Evolutionary conservation across 208 protist genomes (phyloP), one percentile per base, ranked within the genome.

Genomic region (Acanthamoeba polyphaga): DNA sequence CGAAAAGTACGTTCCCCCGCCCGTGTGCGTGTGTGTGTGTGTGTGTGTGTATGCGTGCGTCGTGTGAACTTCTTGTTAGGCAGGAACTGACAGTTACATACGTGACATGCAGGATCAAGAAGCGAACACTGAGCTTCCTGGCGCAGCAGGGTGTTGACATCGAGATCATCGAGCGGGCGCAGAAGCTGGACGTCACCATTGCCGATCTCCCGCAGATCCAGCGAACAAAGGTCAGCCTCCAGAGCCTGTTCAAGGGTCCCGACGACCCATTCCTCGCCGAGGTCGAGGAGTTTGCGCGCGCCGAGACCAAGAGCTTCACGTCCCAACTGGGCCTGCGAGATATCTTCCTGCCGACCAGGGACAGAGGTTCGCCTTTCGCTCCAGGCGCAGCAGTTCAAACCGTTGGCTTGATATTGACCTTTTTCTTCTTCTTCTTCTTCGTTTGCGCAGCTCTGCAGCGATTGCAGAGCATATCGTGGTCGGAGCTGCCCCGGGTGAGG

Each of bases 61-160:
- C n/a, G 60, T 10, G 55, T 60, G 55, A 2, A 60, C 3, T 49
- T 1, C 43, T 49, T 49, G 43, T 49, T 49, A 38, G 15, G 55
- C 55, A 10, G 0, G 55, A 12, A 22, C 55, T 60, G 55, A 60
- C 55, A 60, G 15, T 60, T 22, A 22, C 55, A 24, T 19, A 4
- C 60, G 7, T 24, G 60, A 8, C 5, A 1, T 8, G 22, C 72
- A 80, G 53, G 53, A 89, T 89, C 82, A 89, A 89, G 82, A 89
- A 89, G 82, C 49, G 55, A 43, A 89, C 82, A 29, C 15, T 89
- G 51, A 66, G 53, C 82, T 89, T 46, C 51, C 19, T 89, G 82
- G 82, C 82, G 29, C 82, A 89, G 82, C 82, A 64, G 43, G 82
- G 82, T 22, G 27, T 89, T 15, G 82, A 89, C 82, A 89, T 89